These are phyloP conservation scores for Diaporthe sp. DNA, from an alignment of 2,329 filamentous ascomycete genomes.

Conservation along the genomic window DNA sequence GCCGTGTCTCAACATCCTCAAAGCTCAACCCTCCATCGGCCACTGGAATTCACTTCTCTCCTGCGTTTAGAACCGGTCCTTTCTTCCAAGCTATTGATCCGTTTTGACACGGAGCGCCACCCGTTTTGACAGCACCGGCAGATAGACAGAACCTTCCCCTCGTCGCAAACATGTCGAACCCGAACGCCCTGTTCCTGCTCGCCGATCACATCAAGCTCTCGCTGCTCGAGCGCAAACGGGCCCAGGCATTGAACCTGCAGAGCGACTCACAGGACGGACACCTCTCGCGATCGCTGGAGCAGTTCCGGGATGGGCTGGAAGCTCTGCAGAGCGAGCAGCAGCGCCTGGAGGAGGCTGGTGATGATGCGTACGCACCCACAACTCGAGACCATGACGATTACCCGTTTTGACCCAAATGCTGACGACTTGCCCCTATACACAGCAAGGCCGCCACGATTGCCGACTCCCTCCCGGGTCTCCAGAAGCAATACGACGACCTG, in stretches of 20 bases:
- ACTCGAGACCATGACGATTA: background rate
- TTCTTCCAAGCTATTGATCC: background rate
- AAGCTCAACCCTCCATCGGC: background rate
- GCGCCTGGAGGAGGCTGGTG: conserved; percentile 71
- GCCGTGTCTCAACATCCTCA: background rate
- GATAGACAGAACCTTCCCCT: background rate
- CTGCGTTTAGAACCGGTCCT: background rate
- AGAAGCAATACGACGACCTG: conserved; percentile 80
- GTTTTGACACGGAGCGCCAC: background rate
- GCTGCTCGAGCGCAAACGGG: conserved; percentile 89
- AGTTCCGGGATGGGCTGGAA: conserved; percentile 83
- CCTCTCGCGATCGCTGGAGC: conserved; percentile 88
- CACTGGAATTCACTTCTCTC: conserved; percentile 9
- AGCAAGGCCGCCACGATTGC: conserved; percentile 61
- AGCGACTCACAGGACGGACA: conserved; percentile 86
- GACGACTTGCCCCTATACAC: conserved; percentile 56
- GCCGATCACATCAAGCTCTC: conserved; percentile 98
- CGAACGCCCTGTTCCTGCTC: conserved; percentile 87
- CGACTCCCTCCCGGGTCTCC: conserved; percentile 75
- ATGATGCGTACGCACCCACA: conserved; percentile 65
- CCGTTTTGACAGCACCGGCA: background rate
- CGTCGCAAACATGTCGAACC: conserved; percentile 57
- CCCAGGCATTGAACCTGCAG: conserved; percentile 82
- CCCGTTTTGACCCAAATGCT: conserved; percentile 50
- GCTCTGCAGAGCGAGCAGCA: conserved; percentile 72